Evolutionary conservation across 352 stramenopile genomes (phyloP).

Genomic region (Thalassiosira mediterranea): DNA sequence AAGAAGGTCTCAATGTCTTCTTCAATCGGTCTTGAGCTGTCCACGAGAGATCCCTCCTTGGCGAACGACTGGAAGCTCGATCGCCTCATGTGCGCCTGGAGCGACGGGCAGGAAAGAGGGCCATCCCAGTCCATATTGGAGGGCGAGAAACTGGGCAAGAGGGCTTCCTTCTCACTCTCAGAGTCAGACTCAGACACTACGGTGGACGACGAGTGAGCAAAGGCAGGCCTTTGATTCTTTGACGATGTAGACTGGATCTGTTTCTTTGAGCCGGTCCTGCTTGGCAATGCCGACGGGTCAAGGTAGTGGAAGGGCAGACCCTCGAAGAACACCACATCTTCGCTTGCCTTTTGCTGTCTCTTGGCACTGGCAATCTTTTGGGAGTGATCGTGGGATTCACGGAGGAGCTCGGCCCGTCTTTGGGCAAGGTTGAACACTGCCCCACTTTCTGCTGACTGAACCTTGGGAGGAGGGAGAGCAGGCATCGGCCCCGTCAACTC

Average conservation of each 20-base stretch:
- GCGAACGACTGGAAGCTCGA: constrained; percentile 20
- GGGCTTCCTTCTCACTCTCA: constrained; percentile 7
- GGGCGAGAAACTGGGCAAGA: constrained; percentile 31
- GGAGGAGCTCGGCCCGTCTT: background rate
- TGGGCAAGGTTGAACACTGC: constrained; percentile 2
- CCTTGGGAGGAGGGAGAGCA: constrained; percentile 7
- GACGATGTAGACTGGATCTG: background rate
- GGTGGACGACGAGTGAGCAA: constrained; percentile 13
- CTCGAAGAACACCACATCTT: constrained; percentile 79
- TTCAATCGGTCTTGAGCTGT: constrained; percentile 13
- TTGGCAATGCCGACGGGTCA: constrained; percentile 43
- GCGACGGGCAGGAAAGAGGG: constrained; percentile 24
- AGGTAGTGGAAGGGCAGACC: constrained; percentile 77
- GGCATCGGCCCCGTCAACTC: background rate
- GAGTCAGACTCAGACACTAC: constrained; percentile 34
- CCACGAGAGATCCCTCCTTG: constrained; percentile 4
- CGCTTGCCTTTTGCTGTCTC: constrained; percentile 21
- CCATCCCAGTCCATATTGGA: constrained; percentile 48
- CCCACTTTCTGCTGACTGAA: no score
- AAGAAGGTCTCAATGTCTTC: constrained; percentile 54
- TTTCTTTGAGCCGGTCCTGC: background rate
- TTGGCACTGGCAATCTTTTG: constrained; percentile 21
- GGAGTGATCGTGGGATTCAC: constrained; percentile 5
- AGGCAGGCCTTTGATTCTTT: constrained; percentile 3
- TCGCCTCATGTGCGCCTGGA: constrained; percentile 18